Percentiles rank a stretch among this genome's conserved stretches.
These are phyloP conservation scores for Metarhizium humberi DNA, from an alignment of 2,329 filamentous ascomycete species.

Conservation along the genomic window DNA sequence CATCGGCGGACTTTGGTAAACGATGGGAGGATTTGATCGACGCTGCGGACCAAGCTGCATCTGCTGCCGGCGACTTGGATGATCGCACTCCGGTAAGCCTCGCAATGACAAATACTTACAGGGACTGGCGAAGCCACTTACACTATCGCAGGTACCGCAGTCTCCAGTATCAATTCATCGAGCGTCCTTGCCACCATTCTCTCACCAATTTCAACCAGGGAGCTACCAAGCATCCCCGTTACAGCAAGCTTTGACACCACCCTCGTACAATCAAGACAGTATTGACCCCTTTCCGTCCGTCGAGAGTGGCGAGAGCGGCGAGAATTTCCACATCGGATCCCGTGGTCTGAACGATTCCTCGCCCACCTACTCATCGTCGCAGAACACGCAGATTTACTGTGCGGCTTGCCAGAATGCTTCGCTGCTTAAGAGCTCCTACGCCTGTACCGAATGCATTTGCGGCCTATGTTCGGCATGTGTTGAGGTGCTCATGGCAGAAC, in stretches of 20 bases:
- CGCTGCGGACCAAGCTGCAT: conserved; percentile 64
- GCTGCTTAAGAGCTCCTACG: conserved; percentile 73
- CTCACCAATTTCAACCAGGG: conserved; percentile 50
- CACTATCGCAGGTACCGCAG: conserved; percentile 45
- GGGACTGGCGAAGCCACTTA: background rate
- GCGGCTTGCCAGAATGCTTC: conserved; percentile 75
- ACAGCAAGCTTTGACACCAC: conserved; percentile 83
- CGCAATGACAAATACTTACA: conserved; percentile 13
- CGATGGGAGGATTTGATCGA: conserved; percentile 96
- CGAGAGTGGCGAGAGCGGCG: conserved; percentile 65
- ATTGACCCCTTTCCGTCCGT: conserved; percentile 83
- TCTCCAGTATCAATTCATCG: conserved; percentile 56
- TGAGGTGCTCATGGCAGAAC: conserved; percentile 66
- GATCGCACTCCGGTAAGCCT: conserved; percentile 74
- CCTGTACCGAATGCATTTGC: conserved; percentile 93
- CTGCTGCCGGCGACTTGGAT: conserved; percentile 82
- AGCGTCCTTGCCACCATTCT: conserved; percentile 51
- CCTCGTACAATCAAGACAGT: conserved; percentile 56
- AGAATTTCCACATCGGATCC: conserved; percentile 61
- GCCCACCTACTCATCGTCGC: conserved; percentile 60
- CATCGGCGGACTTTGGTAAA: conserved; percentile 72
- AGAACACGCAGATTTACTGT: conserved; percentile 83
- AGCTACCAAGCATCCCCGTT: conserved; percentile 83
- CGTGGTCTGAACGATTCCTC: conserved; percentile 62
- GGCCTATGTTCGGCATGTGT: conserved; percentile 86